These are phyloP conservation scores for Hevea brasiliensis DNA, from an alignment of 345 rosid species.

Conservation along the genomic window DNA sequence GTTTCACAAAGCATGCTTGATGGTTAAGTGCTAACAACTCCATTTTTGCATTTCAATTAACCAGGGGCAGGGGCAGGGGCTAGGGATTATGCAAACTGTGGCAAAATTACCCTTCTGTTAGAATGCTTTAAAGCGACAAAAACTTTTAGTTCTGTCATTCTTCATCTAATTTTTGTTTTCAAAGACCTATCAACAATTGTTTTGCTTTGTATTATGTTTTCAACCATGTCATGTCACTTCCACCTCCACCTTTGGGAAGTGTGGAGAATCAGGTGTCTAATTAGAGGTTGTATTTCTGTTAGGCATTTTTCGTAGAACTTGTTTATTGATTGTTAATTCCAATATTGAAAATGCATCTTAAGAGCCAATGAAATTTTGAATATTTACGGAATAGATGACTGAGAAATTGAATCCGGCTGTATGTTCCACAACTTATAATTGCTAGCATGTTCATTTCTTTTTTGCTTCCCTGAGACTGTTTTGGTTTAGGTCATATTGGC, in stretches of 20 bases:
- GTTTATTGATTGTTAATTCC: background rate
- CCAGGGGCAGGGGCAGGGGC: too few species aligned
- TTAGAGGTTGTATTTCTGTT: background rate
- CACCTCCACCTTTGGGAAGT: background rate
- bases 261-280: background rate
- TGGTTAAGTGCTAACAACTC: background rate
- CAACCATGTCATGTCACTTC: background rate
- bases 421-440: background rate
- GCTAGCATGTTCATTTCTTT: background rate
- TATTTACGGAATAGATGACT: background rate
- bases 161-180: background rate
- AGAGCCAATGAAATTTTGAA: background rate
- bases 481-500: background rate
- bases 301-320: background rate
- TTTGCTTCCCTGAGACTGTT: background rate
- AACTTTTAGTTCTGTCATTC: background rate
- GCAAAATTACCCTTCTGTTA: background rate
- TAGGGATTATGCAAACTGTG: background rate
- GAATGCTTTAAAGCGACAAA: background rate
- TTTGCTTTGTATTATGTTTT: background rate
- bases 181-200: background rate
- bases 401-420: background rate
- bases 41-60: background rate
- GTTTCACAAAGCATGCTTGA: conserved; percentile 1
- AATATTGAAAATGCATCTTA: background rate